Evolutionary conservation across 768 basidiomycete genomes (phyloP), one percentile per base, ranked within the genome.

Genomic region (Psilocybe azurescens): DNA sequence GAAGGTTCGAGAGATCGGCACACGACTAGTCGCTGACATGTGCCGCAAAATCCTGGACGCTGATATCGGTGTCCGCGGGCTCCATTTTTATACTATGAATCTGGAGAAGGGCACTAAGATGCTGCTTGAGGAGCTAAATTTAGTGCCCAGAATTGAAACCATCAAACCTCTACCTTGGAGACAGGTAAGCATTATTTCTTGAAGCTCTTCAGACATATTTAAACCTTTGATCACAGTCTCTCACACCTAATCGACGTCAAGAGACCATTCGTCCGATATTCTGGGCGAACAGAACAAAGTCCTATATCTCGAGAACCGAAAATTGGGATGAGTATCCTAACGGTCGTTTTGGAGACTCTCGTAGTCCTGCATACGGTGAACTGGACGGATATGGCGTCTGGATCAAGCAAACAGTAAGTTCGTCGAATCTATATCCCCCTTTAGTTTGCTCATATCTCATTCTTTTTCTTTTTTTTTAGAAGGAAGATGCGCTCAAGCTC

Each of bases 271-370:
- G 97, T 36, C 97, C 97, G 3, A 99, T 99, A 72, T 99, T 99
- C 81, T 99, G 97, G 96, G 95, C 97, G 11, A 99, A 99, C 78
- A 85, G 97, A 41, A 86, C 95, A 39, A 92, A 95, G 72, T 97
- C 95, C 1, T 99, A 99, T 74, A 81, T 99, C 50, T 93, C 93
- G 7, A 90, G 97, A 57, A 99, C 97, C 13, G 95, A 97, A 73
- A 94, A 97, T 72, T 99, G 97, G 97, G 97, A 99, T 72, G 97
- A 99, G 74, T 99, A 97, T 75, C 97, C 97, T 53, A 99, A 99
- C 74, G 97, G 97, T 58, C 93, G 97, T 67, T 99, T 97, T 72
- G 97, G 97, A 68, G 97, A 99, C 78, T 90, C 96, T 6, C 87
- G 97, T 60, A 94, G 92, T 83, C 97, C 97, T 30, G 97, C 97